These are phyloP conservation scores for Tarenaya hassleriana DNA, from an alignment of 345 rosid species.

Conservation along the genomic window DNA sequence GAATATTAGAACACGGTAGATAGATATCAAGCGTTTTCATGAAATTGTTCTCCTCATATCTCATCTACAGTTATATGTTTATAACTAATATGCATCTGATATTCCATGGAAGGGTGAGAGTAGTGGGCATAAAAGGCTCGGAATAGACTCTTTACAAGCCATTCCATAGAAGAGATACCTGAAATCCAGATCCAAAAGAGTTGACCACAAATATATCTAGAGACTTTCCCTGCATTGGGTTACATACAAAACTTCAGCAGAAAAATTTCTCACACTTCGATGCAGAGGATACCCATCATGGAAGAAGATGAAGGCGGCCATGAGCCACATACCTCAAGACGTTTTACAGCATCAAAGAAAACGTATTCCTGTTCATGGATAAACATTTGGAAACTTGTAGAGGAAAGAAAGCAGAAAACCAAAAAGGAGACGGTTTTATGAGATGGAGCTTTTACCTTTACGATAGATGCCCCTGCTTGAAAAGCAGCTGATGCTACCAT, in stretches of 20 bases:
- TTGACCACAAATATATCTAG: conserved; percentile 91
- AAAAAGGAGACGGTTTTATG: conserved; percentile 10
- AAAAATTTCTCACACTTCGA: conserved; percentile 6
- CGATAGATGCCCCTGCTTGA: conserved; percentile 78
- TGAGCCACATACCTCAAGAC: conserved; percentile 44
- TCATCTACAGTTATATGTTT: no score
- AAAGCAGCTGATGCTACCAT: conserved; percentile 81
- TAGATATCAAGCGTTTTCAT: no score
- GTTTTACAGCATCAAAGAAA: conserved; percentile 61
- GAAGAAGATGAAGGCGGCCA: conserved; percentile 13
- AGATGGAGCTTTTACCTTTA: conserved; percentile 44
- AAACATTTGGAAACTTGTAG: conserved; percentile 14
- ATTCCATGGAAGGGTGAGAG: no score
- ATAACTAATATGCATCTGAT: no score
- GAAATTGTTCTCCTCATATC: no score
- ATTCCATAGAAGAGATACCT: conserved; percentile 39
- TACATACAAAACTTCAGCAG: conserved; percentile 4
- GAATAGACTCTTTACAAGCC: conserved; percentile 1
- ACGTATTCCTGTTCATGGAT: conserved; percentile 60
- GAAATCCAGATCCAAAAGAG: conserved; percentile 93
- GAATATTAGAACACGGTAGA: not conserved
- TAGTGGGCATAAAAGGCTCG: not conserved
- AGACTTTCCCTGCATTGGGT: conserved; percentile 55
- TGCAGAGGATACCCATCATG: conserved; percentile 15
- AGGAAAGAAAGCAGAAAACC: not conserved